Percentiles rank a stretch among this genome's conserved stretches.
phyloP scores from a whole-genome alignment of 2,329 filamentous ascomycete genomes.

The Trichoderma breve region DNA sequence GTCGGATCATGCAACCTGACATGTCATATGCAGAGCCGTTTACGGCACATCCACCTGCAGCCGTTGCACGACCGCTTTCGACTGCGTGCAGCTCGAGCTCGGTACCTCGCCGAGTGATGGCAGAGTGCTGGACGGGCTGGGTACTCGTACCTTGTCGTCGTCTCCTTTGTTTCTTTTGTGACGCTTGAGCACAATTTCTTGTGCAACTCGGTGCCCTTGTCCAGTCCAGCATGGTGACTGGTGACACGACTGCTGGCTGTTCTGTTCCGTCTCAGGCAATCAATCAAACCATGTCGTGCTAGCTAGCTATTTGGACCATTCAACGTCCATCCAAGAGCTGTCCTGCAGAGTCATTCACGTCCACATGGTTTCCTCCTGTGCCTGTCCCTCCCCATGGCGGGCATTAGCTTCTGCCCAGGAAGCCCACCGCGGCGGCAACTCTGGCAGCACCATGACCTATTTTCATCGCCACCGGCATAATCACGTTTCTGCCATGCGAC shows the following conservation, averaged over 20 bases:
- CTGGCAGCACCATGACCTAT: background rate
- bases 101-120: background rate
- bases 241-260: background rate
- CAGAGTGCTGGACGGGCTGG: background rate
- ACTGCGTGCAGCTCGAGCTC: background rate
- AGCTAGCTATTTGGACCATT: background rate
- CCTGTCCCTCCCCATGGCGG: background rate
- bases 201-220: background rate
- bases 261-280: background rate
- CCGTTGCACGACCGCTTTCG: slow-evolving; percentile 1
- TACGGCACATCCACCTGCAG: slow-evolving; percentile 1
- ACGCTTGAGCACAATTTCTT: background rate
- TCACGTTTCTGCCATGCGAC: slow-evolving; percentile 4
- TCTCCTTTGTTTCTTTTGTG: background rate
- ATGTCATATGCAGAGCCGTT: slow-evolving; percentile 17
- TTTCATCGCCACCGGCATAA: slow-evolving; percentile 7
- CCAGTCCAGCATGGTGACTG: background rate
- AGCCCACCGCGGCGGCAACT: background rate
- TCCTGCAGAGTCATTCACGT: background rate
- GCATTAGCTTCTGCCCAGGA: background rate
- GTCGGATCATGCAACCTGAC: slow-evolving; percentile 19
- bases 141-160: background rate
- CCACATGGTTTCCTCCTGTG: background rate
- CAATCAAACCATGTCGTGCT: background rate
- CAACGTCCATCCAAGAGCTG: background rate